Percentiles rank a stretch among this genome's conserved stretches.
phyloP scores from a whole-genome alignment of 2,329 filamentous ascomycete species.

The Tolypocladium cylindrosporum region DNA sequence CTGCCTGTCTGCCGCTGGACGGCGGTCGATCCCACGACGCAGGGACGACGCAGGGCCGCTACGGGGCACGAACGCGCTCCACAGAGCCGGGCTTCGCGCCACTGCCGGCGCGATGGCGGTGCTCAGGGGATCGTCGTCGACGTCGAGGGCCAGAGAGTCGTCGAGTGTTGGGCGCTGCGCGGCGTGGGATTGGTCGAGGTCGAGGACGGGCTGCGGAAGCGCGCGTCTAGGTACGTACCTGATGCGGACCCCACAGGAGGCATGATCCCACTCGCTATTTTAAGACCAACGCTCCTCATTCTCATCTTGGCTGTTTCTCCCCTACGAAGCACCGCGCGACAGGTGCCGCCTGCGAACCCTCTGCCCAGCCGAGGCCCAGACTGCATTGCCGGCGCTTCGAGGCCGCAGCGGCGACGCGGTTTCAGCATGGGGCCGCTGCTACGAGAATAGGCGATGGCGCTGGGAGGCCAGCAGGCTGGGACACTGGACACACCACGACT shows the following conservation, averaged over 20 bases:
- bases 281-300: too few relatives aligned
- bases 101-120: background rate
- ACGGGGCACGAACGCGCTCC: background rate
- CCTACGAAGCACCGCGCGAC: too few relatives aligned
- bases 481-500: too few relatives aligned
- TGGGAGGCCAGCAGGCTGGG: background rate
- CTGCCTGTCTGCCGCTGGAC: too few relatives aligned
- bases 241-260: background rate
- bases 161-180: background rate
- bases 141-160: background rate
- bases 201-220: constrained; percentile 1
- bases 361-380: background rate
- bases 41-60: background rate
- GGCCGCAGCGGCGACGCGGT: background rate
- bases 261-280: too few relatives aligned
- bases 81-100: background rate
- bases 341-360: too few relatives aligned
- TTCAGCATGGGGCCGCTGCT: background rate
- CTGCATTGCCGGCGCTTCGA: background rate
- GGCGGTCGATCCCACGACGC: too few relatives aligned
- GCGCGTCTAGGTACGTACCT: constrained; percentile 6
- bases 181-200: background rate
- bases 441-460: background rate
- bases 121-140: background rate
- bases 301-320: too few relatives aligned